Evolutionary conservation across 345 rosid genomes (phyloP), one percentile per base, ranked within the genome.

Genomic region (Ceriops zippeliana): DNA sequence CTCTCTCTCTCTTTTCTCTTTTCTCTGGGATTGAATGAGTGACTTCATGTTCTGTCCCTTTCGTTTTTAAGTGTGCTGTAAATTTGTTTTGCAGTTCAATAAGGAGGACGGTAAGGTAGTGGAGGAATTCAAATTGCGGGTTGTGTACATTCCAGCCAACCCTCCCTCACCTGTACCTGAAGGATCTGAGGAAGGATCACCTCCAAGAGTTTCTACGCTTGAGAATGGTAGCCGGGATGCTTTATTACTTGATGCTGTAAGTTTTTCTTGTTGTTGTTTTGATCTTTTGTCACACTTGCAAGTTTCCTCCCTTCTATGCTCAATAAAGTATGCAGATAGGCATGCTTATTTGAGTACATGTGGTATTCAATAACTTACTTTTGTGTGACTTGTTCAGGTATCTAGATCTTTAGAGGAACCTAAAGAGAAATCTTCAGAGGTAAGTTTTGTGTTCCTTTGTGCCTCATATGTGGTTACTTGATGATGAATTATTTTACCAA

Each of bases 131-230:
- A 92, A 84, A 75, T 70, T 92, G 79, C 84, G 90, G 68, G 96
- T 93, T 42, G 75, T 83, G 46, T 93, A 89, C 77, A 82, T 89
- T 70, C 92, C 90, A 28, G 92, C 90, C 10, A 89, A 90, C 75
- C 98, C 90, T 5, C 97, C 96, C 11, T 90, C 92, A 1, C 92
- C 97, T 58, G 96, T 93, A 58, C 91, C 97, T 0, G 98, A 90
- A 82, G 97, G 89, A 63, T 78, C 97, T 71, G 98, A 93, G 62
- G 98, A 93, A 87, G 97, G 86, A 64, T 78, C 82, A 62, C 84
- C 96, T 61, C 93, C 97, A 2, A 81, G 78, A 58, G 75, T 82
- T 61, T 86, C 93, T 42, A 65, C 59, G 20, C 81, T 60, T 59
- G 97, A 85, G 57, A 76, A 82, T 65, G 93, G 84, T 31, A 70